phyloP scores from a whole-genome alignment of 768 basidiomycete genomes.

The Austroboletus eburneus region DNA sequence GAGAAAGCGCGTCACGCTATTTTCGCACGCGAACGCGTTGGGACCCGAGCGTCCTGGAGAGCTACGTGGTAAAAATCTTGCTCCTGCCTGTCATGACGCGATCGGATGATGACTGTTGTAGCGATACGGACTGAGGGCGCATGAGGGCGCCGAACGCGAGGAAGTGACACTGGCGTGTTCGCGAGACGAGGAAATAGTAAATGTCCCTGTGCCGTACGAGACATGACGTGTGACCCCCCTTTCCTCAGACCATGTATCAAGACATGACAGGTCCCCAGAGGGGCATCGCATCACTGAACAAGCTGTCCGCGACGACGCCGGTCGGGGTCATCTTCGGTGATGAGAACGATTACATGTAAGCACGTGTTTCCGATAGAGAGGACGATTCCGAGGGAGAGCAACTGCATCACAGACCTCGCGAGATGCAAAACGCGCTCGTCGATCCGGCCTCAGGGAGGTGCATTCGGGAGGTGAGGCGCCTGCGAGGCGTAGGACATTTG shows the following conservation, averaged over 20 bases:
- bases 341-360: slow-evolving; percentile 52
- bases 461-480: slow-evolving; percentile 22
- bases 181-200: slow-evolving; percentile 58
- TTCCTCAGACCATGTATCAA: slow-evolving; percentile 55
- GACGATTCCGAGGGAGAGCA: not conserved
- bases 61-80: slow-evolving; percentile 54
- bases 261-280: slow-evolving; percentile 52
- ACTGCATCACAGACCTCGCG: slow-evolving; percentile 22
- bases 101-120: slow-evolving; percentile 14
- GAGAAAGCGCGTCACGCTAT: slow-evolving; percentile 37
- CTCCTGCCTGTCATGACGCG: not conserved
- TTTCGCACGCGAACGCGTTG: slow-evolving; percentile 41
- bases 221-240: not conserved
- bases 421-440: slow-evolving; percentile 31
- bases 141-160: slow-evolving; percentile 28
- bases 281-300: slow-evolving; percentile 46
- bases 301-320: slow-evolving; percentile 37
- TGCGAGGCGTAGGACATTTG: slow-evolving; percentile 31
- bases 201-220: slow-evolving; percentile 15
- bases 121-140: slow-evolving; percentile 45
- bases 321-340: slow-evolving; percentile 53
- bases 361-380: not conserved
- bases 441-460: slow-evolving; percentile 20
- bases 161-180: slow-evolving; percentile 54
- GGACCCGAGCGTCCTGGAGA: slow-evolving; percentile 49